Evolutionary conservation across 129 eudicot genomes (phyloP).

Genomic region (Pittosporum tobira): DNA sequence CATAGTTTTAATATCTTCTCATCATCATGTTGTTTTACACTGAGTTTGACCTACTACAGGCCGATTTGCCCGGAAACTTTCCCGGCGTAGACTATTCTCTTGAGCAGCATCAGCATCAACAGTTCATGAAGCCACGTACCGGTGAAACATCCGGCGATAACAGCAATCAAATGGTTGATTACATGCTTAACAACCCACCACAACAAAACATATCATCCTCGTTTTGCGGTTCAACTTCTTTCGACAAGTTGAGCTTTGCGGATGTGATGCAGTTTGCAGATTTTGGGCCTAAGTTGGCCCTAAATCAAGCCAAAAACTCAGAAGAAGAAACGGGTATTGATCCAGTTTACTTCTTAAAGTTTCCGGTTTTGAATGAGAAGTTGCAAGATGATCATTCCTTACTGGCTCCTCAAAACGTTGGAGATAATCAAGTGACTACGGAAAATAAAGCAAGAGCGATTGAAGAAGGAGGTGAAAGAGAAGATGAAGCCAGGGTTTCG

Average conservation of each 20-base stretch:
- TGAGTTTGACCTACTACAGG: slow-evolving; percentile 38
- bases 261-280: slow-evolving; percentile 98
- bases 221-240: slow-evolving; percentile 31
- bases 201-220: slow-evolving; percentile 23
- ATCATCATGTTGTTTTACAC: slow-evolving; percentile 29
- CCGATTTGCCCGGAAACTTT: slow-evolving; percentile 22
- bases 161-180: slow-evolving; percentile 51
- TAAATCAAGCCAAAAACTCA: slow-evolving; percentile 44
- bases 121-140: slow-evolving; percentile 19
- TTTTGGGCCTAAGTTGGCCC: slow-evolving; percentile 67
- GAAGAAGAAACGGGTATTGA: slow-evolving; percentile 48
- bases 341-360: slow-evolving; percentile 69
- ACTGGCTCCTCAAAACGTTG: slow-evolving; percentile 27
- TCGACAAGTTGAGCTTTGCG: slow-evolving; percentile 75
- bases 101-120: slow-evolving; percentile 34
- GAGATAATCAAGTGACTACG: slow-evolving; percentile 25
- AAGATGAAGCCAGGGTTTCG: slow-evolving; percentile 27
- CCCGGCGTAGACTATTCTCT: slow-evolving; percentile 40
- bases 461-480: slow-evolving; percentile 25
- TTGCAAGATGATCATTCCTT: slow-evolving; percentile 34
- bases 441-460: slow-evolving; percentile 12
- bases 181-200: slow-evolving; percentile 39
- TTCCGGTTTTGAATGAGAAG: slow-evolving; percentile 63
- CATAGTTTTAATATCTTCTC: not conserved
- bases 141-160: slow-evolving; percentile 28